Conservation (phyloP, 2,329 filamentous ascomycete genomes). For the Aspergillus fructus region DNA sequence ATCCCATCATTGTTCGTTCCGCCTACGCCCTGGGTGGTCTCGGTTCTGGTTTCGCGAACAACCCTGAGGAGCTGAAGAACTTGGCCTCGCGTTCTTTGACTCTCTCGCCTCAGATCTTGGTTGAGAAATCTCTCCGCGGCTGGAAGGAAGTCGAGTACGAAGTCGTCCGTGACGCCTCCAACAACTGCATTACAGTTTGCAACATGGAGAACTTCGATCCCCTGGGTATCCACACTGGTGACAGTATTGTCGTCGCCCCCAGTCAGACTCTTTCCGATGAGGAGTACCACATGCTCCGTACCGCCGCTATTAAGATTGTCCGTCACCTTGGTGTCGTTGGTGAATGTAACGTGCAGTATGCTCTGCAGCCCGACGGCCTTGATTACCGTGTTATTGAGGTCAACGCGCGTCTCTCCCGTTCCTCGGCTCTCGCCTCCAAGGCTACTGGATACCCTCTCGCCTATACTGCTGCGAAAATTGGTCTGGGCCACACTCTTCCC, state of each 20-base stretch:
- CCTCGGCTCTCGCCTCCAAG: conserved; percentile 94
- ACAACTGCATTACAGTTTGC: conserved; percentile 99
- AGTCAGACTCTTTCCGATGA: conserved; percentile 97
- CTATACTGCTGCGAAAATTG: conserved; percentile 97
- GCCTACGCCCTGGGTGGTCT: conserved; percentile 95
- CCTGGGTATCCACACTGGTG: conserved; percentile 94
- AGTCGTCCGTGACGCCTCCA: conserved; percentile 91
- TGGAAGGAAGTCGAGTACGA: conserved; percentile 99
- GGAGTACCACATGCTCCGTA: conserved; percentile 99
- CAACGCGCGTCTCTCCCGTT: conserved; percentile 96
- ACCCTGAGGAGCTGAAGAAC: conserved; percentile 89
- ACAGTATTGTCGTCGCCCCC: conserved; percentile 96
- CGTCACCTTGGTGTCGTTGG: conserved; percentile 95
- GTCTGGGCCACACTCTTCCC: conserved; percentile 89
- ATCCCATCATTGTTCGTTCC: conserved; percentile 96
- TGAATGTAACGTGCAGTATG: conserved; percentile 98
- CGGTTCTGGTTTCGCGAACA: conserved; percentile 93
- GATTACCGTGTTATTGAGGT: conserved; percentile 99
- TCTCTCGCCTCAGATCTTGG: conserved; percentile 90
- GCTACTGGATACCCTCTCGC: conserved; percentile 96
- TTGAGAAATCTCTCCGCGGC: conserved; percentile 97
- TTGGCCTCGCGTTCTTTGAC: conserved; percentile 90
- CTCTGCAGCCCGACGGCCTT: conserved; percentile 90
- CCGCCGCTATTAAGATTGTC: conserved; percentile 96
- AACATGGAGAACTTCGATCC: conserved; percentile 99